Base-by-base conservation (phyloP, 2,329 filamentous ascomycete species). In the Pseudocercospora fijiensis region DNA sequence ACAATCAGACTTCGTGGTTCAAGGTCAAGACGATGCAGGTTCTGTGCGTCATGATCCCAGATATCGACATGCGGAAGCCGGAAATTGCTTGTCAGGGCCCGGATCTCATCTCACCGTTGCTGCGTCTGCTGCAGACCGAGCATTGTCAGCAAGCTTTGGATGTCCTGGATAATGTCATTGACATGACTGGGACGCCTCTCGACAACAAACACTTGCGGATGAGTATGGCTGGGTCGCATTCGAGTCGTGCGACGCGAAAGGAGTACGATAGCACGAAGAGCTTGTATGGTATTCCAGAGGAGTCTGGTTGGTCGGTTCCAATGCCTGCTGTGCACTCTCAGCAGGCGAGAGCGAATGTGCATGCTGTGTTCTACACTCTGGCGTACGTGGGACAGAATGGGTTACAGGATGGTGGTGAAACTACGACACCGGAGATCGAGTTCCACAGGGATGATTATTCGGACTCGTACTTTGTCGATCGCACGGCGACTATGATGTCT, bases 251-350 rank as follows among this genome's bases (percentile, higher is more conserved):
- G 0, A 90, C 95, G 57, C 88, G 91, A 56, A 98, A 97, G 75
- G 93, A 98, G 77, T 98, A 96, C 71, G 94, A 96, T 74, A 88
- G 91, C 22, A 96, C 92, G 0, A 90, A 96, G 75, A 97, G 92
- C 73, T 80, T 99, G 33, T 99, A 98, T 75, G 96, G 96, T 27
- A 98, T 99, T 63, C 95, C 95, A 0, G 94, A 98, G 75, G 89
- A 92, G 22, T 95, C 91, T 16, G 95, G 95, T 1, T 99, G 95
- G 95, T 95, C 95, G 0, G 92, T 99, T 51, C 94, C 95, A 0
- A 87, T 96, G 75, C 95, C 95, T 16, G 94, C 94, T 0, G 89
- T 90, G 61, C 94, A 96, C 79, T 95, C 93, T 0, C 88, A 90
- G 60, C 86, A 88, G 33, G 98, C 95, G 3, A 86, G 95, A 62